phyloP scores from a whole-genome alignment of 73 alveolate genomes.

The Symbiodinium natans region DNA sequence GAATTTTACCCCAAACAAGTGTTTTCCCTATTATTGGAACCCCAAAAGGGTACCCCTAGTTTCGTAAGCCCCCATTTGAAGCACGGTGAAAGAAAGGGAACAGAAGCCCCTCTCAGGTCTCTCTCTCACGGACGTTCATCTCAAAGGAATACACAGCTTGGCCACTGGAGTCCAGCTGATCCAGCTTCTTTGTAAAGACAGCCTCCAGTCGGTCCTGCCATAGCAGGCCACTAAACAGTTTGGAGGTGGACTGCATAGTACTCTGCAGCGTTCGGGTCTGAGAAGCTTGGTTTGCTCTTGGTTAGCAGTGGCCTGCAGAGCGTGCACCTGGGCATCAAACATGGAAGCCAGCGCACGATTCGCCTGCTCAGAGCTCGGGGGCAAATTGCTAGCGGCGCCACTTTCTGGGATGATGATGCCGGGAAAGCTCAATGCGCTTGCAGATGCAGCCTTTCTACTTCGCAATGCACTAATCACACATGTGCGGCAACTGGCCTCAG shows the following conservation, averaged over 20 bases:
- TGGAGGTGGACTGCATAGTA: neutral
- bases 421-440: neutral
- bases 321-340: slow-evolving; percentile 86
- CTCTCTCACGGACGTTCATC: neutral
- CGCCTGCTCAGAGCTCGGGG: slow-evolving; percentile 10
- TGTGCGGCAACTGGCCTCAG: neutral
- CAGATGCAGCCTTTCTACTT: neutral
- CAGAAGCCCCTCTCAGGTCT: neutral
- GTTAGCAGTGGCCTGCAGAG: slow-evolving; percentile 26
- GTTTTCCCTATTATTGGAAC: too few relatives aligned
- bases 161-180: slow-evolving; percentile 34
- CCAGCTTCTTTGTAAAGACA: slow-evolving; percentile 73
- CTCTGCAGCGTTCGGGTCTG: too few relatives aligned
- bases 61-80: neutral
- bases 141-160: neutral
- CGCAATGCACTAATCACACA: neutral
- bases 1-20: too few relatives aligned
- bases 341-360: slow-evolving; percentile 35
- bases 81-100: neutral
- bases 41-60: too few relatives aligned
- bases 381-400: neutral
- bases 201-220: slow-evolving; percentile 42
- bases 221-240: neutral
- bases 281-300: neutral
- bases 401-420: neutral